Evolutionary conservation across 371 early-diverging fungal genomes (phyloP).

Genomic region (Lichtheimia ornata): DNA sequence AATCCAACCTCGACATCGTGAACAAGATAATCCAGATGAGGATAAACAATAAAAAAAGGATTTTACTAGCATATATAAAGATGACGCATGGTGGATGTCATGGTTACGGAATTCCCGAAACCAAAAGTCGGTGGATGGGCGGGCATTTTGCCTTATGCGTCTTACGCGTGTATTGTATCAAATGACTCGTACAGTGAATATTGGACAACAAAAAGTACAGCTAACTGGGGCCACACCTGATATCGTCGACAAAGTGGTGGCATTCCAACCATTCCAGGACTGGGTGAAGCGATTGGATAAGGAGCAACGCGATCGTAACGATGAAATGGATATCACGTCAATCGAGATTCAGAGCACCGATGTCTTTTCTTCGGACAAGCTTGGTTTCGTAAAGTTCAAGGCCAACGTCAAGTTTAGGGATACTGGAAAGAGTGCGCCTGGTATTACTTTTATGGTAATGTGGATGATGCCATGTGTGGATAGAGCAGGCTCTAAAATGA

Average conservation of each 20-base stretch:
- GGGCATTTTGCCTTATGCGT: neutral
- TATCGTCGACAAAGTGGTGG: slow-evolving; percentile 36
- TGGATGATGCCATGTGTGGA: neutral
- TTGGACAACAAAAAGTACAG: slow-evolving; percentile 30
- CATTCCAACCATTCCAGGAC: slow-evolving; percentile 65
- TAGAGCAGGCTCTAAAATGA: neutral
- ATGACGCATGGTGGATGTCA: too few relatives aligned
- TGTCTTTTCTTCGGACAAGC: slow-evolving; percentile 58
- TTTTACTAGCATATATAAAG: neutral
- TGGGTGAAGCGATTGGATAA: slow-evolving; percentile 58
- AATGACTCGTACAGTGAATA: slow-evolving; percentile 26
- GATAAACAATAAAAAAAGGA: slow-evolving; percentile 3
- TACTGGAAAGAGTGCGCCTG: slow-evolving; percentile 63
- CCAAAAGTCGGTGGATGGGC: neutral
- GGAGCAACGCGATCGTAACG: slow-evolving; percentile 37
- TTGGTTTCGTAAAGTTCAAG: slow-evolving; percentile 80
- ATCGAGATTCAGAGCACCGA: slow-evolving; percentile 74
- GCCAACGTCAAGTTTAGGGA: slow-evolving; percentile 56
- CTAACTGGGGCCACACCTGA: slow-evolving; percentile 14
- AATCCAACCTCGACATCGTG: slow-evolving; percentile 22
- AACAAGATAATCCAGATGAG: slow-evolving; percentile 22
- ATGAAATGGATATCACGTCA: slow-evolving; percentile 41
- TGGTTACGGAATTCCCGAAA: too few relatives aligned
- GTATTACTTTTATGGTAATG: slow-evolving; percentile 77
- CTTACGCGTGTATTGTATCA: neutral